Percentiles rank a stretch among this genome's conserved stretches.
Conservation (phyloP, 257 asterid genomes). For the Catharanthus roseus region DNA sequence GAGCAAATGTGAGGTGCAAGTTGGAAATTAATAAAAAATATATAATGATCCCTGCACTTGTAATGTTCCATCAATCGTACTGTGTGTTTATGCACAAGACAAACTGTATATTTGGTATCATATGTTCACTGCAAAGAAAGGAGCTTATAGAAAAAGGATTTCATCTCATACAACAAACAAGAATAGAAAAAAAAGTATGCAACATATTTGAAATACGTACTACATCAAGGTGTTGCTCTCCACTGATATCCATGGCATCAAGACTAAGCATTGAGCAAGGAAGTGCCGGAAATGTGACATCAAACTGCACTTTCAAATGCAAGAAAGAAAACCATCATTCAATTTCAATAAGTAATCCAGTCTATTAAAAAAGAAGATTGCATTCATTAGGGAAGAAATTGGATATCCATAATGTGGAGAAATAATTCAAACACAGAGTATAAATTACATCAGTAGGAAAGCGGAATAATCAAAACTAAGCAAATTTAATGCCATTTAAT, state of each 20-base stretch:
- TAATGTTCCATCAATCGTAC: not conserved
- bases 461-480: not conserved
- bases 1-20: not conserved
- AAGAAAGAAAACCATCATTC: conserved; percentile 21
- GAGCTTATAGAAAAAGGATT: not conserved
- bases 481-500: conserved; percentile 1
- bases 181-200: not conserved
- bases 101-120: not conserved
- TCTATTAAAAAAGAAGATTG: not conserved
- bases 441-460: not conserved
- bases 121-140: not conserved
- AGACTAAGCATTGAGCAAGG: conserved; percentile 89
- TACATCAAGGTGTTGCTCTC: conserved; percentile 97
- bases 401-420: not conserved
- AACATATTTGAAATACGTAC: conserved; percentile 44
- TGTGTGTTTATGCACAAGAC: not conserved
- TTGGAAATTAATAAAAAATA: not conserved
- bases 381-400: not conserved
- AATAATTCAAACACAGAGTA: not conserved
- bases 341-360: conserved; percentile 9
- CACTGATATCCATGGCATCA: conserved; percentile 98
- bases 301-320: conserved; percentile 72
- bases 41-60: not conserved
- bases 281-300: conserved; percentile 94
- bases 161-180: not conserved